Conservation (phyloP, 495 filamentous ascomycete genomes). For the Talaromyces proteolyticus region DNA sequence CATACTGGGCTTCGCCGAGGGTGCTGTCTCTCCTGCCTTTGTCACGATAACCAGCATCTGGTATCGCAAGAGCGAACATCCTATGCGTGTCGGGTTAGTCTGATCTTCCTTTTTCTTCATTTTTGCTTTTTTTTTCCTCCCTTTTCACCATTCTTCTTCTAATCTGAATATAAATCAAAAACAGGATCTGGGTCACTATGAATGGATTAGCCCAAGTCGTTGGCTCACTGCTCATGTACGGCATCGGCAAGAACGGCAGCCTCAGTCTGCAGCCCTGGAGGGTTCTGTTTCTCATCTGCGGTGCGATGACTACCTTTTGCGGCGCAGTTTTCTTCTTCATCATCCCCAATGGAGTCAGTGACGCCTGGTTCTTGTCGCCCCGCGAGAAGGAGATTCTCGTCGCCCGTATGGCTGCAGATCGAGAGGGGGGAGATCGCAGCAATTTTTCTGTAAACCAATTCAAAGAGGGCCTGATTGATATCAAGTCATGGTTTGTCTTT, state of each 20-base stretch:
- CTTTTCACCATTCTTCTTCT: neutral
- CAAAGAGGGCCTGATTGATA: constrained; percentile 47
- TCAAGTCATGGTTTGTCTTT: constrained; percentile 56
- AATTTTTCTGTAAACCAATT: constrained; percentile 50
- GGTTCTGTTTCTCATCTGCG: constrained; percentile 41
- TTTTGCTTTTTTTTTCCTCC: neutral
- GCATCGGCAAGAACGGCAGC: constrained; percentile 36
- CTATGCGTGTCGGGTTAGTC: constrained; percentile 31
- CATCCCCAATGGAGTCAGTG: constrained; percentile 53
- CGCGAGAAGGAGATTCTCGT: constrained; percentile 48
- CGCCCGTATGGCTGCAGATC: constrained; percentile 47
- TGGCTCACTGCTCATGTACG: constrained; percentile 51
- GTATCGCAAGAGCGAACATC: constrained; percentile 44
- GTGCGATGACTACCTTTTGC: constrained; percentile 42
- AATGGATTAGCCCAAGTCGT: constrained; percentile 50
- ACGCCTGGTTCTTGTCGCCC: constrained; percentile 50
- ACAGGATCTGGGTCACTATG: constrained; percentile 46
- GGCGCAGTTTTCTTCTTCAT: constrained; percentile 46
- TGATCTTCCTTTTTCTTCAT: neutral
- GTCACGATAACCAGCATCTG: constrained; percentile 24
- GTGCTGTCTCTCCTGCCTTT: constrained; percentile 25
- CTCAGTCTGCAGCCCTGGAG: constrained; percentile 37
- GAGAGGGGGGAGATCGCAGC: constrained; percentile 55
- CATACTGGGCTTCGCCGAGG: constrained; percentile 47
- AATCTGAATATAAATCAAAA: constrained; percentile 12